Percentiles rank a stretch among this genome's conserved stretches.
Conservation (phyloP, 192 early-diverging fungal species). For the Coemansia pectinata region DNA sequence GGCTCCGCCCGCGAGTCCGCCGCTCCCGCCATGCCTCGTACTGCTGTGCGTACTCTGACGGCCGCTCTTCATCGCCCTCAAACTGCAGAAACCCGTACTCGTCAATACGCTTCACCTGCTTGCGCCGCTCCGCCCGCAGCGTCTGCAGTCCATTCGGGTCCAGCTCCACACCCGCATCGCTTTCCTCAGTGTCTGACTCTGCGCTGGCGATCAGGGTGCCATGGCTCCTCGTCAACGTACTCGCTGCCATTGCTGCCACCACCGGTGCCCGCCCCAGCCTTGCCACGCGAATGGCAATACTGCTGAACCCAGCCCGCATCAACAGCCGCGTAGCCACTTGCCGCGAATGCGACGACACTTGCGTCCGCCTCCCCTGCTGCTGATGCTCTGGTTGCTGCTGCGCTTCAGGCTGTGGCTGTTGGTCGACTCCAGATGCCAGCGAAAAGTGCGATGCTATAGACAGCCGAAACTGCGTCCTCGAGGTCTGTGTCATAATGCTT, state of each 20-base stretch:
- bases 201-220: neutral
- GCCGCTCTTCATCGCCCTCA: constrained; percentile 24
- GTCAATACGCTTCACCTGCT: constrained; percentile 46
- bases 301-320: constrained; percentile 51
- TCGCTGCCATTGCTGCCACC: neutral
- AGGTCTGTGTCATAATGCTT: constrained; percentile 1
- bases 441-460: constrained; percentile 33
- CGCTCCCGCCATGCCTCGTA: constrained; percentile 35
- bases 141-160: constrained; percentile 46
- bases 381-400: constrained; percentile 3
- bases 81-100: constrained; percentile 50
- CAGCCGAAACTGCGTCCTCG: constrained; percentile 12
- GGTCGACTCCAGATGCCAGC: constrained; percentile 16
- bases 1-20: neutral
- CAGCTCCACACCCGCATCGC: constrained; percentile 19
- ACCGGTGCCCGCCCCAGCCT: constrained; percentile 10
- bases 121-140: constrained; percentile 38
- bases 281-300: constrained; percentile 50
- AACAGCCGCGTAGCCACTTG: constrained; percentile 48
- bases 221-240: neutral
- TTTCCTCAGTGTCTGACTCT: neutral
- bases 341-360: constrained; percentile 32
- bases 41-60: constrained; percentile 29
- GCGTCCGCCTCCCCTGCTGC: neutral
- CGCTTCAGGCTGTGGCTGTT: neutral